phyloP scores from a whole-genome alignment of 2,329 filamentous ascomycete genomes.

The Neospermospora avenae region DNA sequence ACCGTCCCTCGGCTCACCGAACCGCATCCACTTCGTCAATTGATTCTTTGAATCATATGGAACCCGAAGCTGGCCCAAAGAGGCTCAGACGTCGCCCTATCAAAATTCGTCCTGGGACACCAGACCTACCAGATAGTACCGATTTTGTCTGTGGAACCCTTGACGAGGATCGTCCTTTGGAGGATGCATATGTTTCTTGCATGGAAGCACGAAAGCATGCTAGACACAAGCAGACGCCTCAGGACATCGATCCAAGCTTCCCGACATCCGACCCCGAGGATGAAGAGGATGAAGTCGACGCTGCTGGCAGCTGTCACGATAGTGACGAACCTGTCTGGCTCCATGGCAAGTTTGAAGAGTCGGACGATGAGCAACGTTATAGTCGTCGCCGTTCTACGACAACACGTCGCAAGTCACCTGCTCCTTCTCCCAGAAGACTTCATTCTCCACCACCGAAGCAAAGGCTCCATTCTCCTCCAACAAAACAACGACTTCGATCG shows the following conservation, averaged over 20 bases:
- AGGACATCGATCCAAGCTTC: slow-evolving; percentile 97
- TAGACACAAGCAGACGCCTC: slow-evolving; percentile 81
- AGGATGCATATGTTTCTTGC: slow-evolving; percentile 86
- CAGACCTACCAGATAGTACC: slow-evolving; percentile 91
- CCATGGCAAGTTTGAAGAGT: slow-evolving; percentile 67
- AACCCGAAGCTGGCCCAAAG: slow-evolving; percentile 16
- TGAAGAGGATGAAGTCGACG: slow-evolving; percentile 70
- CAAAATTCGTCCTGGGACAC: slow-evolving; percentile 64
- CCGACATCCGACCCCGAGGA: slow-evolving; percentile 91
- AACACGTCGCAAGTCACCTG: slow-evolving; percentile 39
- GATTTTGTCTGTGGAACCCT: slow-evolving; percentile 99
- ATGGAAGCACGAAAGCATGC: slow-evolving; percentile 76
- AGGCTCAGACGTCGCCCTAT: slow-evolving; percentile 37
- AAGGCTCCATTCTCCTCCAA: slow-evolving; percentile 37
- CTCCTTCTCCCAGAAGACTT: slow-evolving; percentile 58
- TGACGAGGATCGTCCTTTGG: slow-evolving; percentile 91
- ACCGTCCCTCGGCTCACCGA: slow-evolving; percentile 31
- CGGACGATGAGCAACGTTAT: slow-evolving; percentile 53
- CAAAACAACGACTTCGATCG: slow-evolving; percentile 50
- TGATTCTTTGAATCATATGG: slow-evolving; percentile 42
- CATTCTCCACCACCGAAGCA: slow-evolving; percentile 47
- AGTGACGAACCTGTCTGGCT: slow-evolving; percentile 69
- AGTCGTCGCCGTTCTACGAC: slow-evolving; percentile 49
- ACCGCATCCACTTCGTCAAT: slow-evolving; percentile 60
- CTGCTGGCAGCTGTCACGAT: slow-evolving; percentile 52